Evolutionary conservation across 2,329 filamentous ascomycete species (phyloP).

Genomic region (Metarhizium album): DNA sequence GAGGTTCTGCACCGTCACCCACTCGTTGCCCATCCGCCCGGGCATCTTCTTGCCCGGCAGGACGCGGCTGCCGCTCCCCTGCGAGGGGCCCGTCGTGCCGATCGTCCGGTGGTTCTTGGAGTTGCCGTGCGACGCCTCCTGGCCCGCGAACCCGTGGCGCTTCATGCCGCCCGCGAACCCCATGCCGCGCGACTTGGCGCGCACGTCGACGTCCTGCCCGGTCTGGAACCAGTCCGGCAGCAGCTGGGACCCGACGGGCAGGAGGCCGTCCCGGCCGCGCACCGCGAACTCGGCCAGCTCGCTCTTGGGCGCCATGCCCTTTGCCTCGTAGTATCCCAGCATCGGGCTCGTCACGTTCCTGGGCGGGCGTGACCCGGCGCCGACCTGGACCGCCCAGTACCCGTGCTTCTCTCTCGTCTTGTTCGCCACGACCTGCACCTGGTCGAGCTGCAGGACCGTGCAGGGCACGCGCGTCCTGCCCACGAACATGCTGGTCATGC

Average conservation of each 20-base stretch:
- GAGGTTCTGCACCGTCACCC: conserved; percentile 83
- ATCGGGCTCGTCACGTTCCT: conserved; percentile 71
- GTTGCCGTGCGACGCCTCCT: conserved; percentile 89
- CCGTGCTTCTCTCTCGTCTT: conserved; percentile 75
- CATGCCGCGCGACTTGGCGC: conserved; percentile 70
- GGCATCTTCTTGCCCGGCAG: conserved; percentile 97
- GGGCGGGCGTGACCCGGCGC: conserved; percentile 61
- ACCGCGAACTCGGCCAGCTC: conserved; percentile 84
- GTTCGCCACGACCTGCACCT: conserved; percentile 78
- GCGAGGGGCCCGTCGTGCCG: conserved; percentile 79
- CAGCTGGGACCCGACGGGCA: conserved; percentile 65
- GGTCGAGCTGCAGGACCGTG: conserved; percentile 88
- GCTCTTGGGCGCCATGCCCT: conserved; percentile 74
- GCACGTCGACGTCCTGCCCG: conserved; percentile 84
- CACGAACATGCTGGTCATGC: conserved; percentile 89
- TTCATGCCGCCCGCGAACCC: conserved; percentile 99
- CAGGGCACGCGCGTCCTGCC: conserved; percentile 69
- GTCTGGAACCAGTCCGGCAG: conserved; percentile 83
- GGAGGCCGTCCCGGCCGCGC: conserved; percentile 57
- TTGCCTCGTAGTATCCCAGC: conserved; percentile 78
- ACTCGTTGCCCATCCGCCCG: conserved; percentile 85
- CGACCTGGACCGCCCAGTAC: conserved; percentile 90
- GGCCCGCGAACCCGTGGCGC: conserved; percentile 78
- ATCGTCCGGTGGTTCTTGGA: conserved; percentile 88
- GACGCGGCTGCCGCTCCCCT: conserved; percentile 87